Percentiles rank a stretch among this genome's conserved stretches.
Evolutionary conservation across 495 filamentous ascomycete genomes (phyloP).

Genomic region (Penicillium taxi): DNA sequence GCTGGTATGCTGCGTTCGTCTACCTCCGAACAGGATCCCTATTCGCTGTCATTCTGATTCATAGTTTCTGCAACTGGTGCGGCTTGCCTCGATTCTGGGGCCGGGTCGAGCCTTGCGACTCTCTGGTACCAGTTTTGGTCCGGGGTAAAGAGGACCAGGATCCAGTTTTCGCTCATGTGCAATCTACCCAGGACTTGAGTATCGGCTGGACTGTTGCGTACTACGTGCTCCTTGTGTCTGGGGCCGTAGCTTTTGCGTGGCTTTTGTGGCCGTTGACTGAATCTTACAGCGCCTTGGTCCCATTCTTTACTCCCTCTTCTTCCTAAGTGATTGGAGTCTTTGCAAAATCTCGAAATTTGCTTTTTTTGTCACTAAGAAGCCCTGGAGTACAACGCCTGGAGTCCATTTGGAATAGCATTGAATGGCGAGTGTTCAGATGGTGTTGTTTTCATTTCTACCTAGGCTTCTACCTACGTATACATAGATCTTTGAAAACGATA

Average conservation of each 20-base stretch:
- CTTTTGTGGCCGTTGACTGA: slow-evolving; percentile 68
- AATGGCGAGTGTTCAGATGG: too few relatives aligned
- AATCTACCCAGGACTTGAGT: slow-evolving; percentile 21
- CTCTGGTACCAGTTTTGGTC: slow-evolving; percentile 21
- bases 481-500: too few relatives aligned
- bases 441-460: too few relatives aligned
- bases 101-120: slow-evolving; percentile 45
- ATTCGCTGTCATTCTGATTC: slow-evolving; percentile 60
- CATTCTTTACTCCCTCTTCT: slow-evolving; percentile 18
- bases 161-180: slow-evolving; percentile 9
- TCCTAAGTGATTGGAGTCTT: not conserved
- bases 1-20: slow-evolving; percentile 86
- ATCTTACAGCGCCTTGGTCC: slow-evolving; percentile 38
- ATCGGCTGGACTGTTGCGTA: slow-evolving; percentile 68
- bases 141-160: slow-evolving; percentile 39
- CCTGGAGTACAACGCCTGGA: too few relatives aligned
- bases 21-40: slow-evolving; percentile 80
- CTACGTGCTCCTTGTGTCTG: slow-evolving; percentile 63
- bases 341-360: too few relatives aligned
- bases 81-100: slow-evolving; percentile 87
- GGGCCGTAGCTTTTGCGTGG: slow-evolving; percentile 61
- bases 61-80: slow-evolving; percentile 89
- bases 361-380: too few relatives aligned
- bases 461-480: too few relatives aligned
- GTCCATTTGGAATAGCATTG: too few relatives aligned